Conservation (phyloP, 768 basidiomycete genomes). For the Cantharellus anzutake region DNA sequence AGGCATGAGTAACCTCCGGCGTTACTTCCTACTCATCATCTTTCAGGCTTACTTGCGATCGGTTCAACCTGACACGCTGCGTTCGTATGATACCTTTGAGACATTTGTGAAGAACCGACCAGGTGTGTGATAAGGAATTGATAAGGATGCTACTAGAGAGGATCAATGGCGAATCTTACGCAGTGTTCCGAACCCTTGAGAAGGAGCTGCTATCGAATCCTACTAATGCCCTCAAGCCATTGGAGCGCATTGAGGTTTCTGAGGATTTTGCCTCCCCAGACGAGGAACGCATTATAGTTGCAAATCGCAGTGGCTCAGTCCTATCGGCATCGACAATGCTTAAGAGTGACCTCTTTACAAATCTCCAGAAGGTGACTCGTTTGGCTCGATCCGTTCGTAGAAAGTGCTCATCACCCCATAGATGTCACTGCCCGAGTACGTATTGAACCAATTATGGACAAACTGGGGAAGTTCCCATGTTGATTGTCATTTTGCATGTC, state of each 20-base stretch:
- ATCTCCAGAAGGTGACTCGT: constrained; percentile 48
- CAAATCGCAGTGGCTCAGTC: constrained; percentile 66
- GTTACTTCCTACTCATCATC: constrained; percentile 71
- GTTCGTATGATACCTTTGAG: constrained; percentile 58
- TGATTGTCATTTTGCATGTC: background rate
- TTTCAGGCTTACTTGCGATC: constrained; percentile 84
- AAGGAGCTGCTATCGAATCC: constrained; percentile 73
- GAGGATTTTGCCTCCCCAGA: constrained; percentile 70
- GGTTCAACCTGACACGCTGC: constrained; percentile 59
- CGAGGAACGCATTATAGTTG: constrained; percentile 75
- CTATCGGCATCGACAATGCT: constrained; percentile 83
- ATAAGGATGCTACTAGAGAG: background rate
- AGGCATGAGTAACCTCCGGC: constrained; percentile 65
- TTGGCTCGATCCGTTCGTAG: background rate
- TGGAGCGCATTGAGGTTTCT: constrained; percentile 48
- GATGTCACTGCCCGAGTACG: constrained; percentile 86
- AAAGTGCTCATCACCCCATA: background rate
- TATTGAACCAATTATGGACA: constrained; percentile 6
- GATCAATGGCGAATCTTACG: background rate
- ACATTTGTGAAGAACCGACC: constrained; percentile 69
- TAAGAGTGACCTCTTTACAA: constrained; percentile 89
- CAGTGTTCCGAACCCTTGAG: constrained; percentile 90
- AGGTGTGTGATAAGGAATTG: constrained; percentile 25
- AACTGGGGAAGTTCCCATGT: background rate
- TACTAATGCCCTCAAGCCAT: constrained; percentile 57